Base-by-base conservation (phyloP, 2,329 filamentous ascomycete genomes). In the Aspergillus terreus region DNA sequence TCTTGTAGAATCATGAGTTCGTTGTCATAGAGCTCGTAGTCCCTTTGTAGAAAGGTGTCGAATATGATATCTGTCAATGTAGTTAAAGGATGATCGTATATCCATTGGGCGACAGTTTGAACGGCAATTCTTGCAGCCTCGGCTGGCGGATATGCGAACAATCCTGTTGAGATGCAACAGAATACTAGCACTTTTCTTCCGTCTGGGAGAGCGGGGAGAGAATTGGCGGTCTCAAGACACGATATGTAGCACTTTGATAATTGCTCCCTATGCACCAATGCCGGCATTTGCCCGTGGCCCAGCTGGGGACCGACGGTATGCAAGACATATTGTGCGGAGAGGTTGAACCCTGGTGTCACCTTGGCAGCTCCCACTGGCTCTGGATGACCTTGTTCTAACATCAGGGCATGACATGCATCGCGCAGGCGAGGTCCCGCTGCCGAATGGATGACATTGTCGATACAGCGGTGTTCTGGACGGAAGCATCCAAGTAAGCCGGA, bases 401-500 rank as follows among this genome's bases (percentile, higher is more conserved):
- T 60, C 2, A 60, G 32, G 0, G n/a, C n/a, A 30, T 56, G 44
- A 23, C 61, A 63, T 2, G 56, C 51, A 43, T 60, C 52, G 1
- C 59, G 57, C 12, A 63, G 55, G 11, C 58, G 57, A 11, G 61
- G 59, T 6, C 61, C 61, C 6, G 57, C 61, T 6, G 53, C 54
- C 2, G 57, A 51, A 44, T 63, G 61, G 30, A 63, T 63, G 23
- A 61, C 51, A 51, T 62, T 63, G 41, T 63, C 61, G 36, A 63
- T 61, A 32, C 61, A 63, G 30, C 54, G 54, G 27, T 63, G 59
- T 10, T 54, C 50, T 2, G 61, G 61, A 11, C 46, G 52, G 47
- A 61, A 63, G 27, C 61, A 63, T 5, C 61, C 61, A 9, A 59
- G 50, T 1, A 62, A 49, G 12, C 54, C 41, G 12, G 55, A 47